Evolutionary conservation across 768 basidiomycete genomes (phyloP), one percentile per base, ranked within the genome.

Genomic region (Tylopilus felleus): DNA sequence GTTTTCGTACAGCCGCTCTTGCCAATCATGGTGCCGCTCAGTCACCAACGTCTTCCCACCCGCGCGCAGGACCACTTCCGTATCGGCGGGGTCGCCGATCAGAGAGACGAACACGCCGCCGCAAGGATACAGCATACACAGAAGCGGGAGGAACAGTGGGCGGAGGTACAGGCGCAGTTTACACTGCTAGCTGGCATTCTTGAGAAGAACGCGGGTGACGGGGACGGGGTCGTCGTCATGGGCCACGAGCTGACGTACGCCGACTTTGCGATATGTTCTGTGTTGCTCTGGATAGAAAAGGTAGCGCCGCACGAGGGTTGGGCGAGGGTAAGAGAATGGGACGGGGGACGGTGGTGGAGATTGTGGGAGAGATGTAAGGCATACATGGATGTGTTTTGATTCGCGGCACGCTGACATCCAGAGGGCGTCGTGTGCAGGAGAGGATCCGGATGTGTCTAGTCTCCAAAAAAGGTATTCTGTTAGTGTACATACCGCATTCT

Each of bases 231-330:
- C 10, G 83, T 88, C 31, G 81, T 72, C 16, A 83, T 82, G 77
- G 88, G 87, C 4, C 72, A 76, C 33, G 82, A 86, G 19, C 75
- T 88, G 47, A 81, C 80, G 10, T 88, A 88, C 59, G 85, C 85
- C 2, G 88, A 90, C 60, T 89, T 90, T 63, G 82, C 85, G 5
- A 69, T 90, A 21, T 87, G 85, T 59, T 80, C 88, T 0, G 78
- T 86, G 17, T 69, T 90, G 39, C 78, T 89, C 43, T 90, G 86
- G 86, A 83, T 89, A 39, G 82, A 88, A 65, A 75, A 80, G 45
- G 81, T 89, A 64, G 80, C 85, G 4, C 78, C 84, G n/a, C 82
- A 85, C 52, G 85, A 89, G 57, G 85, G 84, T 14, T 90, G 88
- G 88, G 72, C 76, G 22, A 72, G 82, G 49, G 77, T 90, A n/a